Evolutionary conservation across 192 early-diverging fungal species (phyloP), one percentile per base, ranked within the genome.

Genomic region (Linnemannia exigua): DNA sequence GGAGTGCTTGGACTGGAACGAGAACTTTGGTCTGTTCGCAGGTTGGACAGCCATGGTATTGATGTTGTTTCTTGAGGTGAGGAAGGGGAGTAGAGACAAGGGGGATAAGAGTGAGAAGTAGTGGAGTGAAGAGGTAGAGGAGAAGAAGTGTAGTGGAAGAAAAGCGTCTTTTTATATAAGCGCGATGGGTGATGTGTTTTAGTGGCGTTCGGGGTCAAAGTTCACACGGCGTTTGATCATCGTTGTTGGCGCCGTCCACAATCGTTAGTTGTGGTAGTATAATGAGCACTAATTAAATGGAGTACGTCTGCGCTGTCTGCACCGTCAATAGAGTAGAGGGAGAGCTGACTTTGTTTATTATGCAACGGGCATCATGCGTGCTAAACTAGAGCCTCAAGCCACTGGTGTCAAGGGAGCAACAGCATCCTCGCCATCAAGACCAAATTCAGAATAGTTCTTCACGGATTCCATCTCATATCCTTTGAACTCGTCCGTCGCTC

Each of bases 401-500:
- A n/a, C n/a, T n/a, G n/a, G n/a, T n/a, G 25, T 25, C 58, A 63
- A 63, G 0, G 25, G 58, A 63, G 58, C 58, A 11, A 63, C 58
- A 31, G 25, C 9, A 0, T 31, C 25, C 25, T 61, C 25, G 12
- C 58, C 58, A 15, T 63, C 58, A n/a, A 63, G 31, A 31, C 58
- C 25, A n/a, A 25, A 28, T 2, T 63, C 28, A 0, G 58, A 28
- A 31, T 63, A 31, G 11, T 63, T 25, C 11, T 20, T 15, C 25
- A 79, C 28, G 1, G 77, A 79, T 2, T 20, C 25, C 1, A 63
- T 36, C 2, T 25, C 73, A 31, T 67, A 35, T 4, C 19, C 50
- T 31, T 63, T 58, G 48, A 19, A 85, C 28, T 79, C 82, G 15
- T 85, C 77, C 0, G 58, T 66, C 25, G 47, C 35, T 37, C 74